Evolutionary conservation across 1,139 yeast species (phyloP).

Genomic region (Suhomyces panamericanus): DNA sequence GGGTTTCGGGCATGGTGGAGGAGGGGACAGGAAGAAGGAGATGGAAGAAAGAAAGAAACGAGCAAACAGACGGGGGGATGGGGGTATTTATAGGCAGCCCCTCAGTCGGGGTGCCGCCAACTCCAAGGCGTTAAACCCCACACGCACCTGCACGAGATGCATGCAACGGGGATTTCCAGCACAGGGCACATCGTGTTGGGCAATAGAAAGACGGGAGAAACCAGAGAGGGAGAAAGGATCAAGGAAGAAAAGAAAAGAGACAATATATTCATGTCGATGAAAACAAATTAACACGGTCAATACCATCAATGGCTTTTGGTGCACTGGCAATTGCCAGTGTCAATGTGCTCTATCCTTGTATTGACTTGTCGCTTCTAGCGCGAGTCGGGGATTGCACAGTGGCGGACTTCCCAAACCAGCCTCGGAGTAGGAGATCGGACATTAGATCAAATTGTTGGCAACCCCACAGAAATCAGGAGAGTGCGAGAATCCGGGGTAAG

Average conservation of each 20-base stretch:
- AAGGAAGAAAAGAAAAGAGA: too few species aligned
- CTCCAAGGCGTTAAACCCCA: neutral
- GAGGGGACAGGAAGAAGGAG: neutral
- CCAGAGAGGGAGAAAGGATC: neutral
- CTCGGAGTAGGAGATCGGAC: constrained; percentile 8
- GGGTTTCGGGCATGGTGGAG: constrained; percentile 15
- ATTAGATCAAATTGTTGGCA: constrained; percentile 10
- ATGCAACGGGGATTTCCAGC: too few species aligned
- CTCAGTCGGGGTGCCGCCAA: neutral
- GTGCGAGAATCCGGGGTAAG: constrained; percentile 5
- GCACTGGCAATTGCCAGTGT: too few species aligned
- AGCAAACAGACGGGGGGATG: neutral
- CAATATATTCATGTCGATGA: too few species aligned
- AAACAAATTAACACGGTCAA: too few species aligned
- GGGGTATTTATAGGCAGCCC: constrained; percentile 4
- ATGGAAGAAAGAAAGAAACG: too few species aligned
- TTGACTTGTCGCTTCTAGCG: too few species aligned
- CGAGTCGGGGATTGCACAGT: neutral
- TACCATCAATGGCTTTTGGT: too few species aligned
- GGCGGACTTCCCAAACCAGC: constrained; percentile 4
- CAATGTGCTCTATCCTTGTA: too few species aligned
- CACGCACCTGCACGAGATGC: neutral
- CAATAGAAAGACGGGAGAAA: neutral
- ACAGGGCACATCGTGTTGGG: too few species aligned
- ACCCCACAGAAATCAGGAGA: constrained; percentile 3